phyloP scores from a whole-genome alignment of 139 green algal species.

The Marvania coccoides region DNA sequence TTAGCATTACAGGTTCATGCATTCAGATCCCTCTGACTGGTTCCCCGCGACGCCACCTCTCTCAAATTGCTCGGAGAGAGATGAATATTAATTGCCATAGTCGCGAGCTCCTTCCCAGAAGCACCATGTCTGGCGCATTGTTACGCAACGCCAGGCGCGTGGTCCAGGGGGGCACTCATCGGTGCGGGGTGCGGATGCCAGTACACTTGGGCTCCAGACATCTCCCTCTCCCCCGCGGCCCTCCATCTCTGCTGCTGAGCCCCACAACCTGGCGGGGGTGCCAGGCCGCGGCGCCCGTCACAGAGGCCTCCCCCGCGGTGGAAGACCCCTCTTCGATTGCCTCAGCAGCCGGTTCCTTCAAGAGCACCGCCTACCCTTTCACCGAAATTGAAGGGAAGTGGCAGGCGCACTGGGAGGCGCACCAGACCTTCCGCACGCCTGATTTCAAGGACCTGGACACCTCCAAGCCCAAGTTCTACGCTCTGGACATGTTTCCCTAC shows the following conservation, averaged over 20 bases:
- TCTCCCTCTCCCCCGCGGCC: not conserved
- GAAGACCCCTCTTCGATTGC: not conserved
- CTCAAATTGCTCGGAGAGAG: too few relatives aligned
- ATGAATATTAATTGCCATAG: not conserved
- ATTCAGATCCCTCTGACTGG: too few relatives aligned
- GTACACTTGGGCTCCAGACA: not conserved
- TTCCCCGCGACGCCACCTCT: too few relatives aligned
- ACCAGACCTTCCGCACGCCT: slow-evolving; percentile 91
- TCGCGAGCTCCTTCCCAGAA: not conserved
- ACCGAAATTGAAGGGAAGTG: slow-evolving; percentile 67
- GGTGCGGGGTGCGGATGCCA: not conserved
- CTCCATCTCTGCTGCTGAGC: not conserved
- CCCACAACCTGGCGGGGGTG: not conserved
- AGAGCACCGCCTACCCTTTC: slow-evolving; percentile 27
- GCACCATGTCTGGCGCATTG: not conserved
- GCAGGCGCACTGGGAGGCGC: slow-evolving; percentile 82
- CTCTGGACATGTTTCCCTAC: slow-evolving; percentile 99
- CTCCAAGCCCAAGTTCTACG: slow-evolving; percentile 96
- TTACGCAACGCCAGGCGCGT: not conserved
- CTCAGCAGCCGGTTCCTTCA: not conserved
- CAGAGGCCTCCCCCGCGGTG: not conserved
- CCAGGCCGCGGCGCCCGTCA: not conserved
- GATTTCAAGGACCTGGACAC: slow-evolving; percentile 78
- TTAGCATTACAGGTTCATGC: too few relatives aligned
- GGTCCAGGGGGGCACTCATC: not conserved